phyloP scores from a whole-genome alignment of 75 land plant genomes.

The Pinus taeda region DNA sequence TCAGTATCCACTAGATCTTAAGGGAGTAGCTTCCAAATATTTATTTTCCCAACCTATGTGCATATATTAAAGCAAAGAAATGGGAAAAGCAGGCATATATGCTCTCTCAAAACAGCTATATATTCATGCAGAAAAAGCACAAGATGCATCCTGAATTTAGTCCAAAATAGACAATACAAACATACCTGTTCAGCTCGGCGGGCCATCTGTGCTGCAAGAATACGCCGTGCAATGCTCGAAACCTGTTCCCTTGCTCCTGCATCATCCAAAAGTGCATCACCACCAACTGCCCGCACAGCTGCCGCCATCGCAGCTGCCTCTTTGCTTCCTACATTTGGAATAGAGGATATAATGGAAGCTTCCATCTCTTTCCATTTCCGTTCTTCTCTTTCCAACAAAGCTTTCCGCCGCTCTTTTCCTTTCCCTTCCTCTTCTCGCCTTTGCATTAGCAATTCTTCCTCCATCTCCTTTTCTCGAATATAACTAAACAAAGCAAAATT shows the following conservation, averaged over 20 bases:
- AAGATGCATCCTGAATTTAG: neutral
- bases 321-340: slow-evolving; percentile 91
- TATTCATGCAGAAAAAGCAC: neutral
- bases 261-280: slow-evolving; percentile 91
- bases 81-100: neutral
- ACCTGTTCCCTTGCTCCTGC: slow-evolving; percentile 86
- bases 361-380: slow-evolving; percentile 97
- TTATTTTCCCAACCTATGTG: neutral
- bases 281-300: slow-evolving; percentile 98
- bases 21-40: no score
- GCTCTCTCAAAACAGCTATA: neutral
- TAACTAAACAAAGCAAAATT: slow-evolving; percentile 42
- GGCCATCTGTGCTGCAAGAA: slow-evolving; percentile 84
- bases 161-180: neutral
- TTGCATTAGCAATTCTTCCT: slow-evolving; percentile 93
- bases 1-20: no score
- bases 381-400: slow-evolving; percentile 91
- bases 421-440: slow-evolving; percentile 98
- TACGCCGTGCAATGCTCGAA: slow-evolving; percentile 84
- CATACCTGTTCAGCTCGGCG: slow-evolving; percentile 92
- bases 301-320: slow-evolving; percentile 99
- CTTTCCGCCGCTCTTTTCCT: slow-evolving; percentile 96
- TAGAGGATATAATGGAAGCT: slow-evolving; percentile 88
- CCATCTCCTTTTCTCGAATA: slow-evolving; percentile 97
- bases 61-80: neutral